phyloP scores from a whole-genome alignment of 2,329 filamentous ascomycete species.

The Pyrenophora teres region DNA sequence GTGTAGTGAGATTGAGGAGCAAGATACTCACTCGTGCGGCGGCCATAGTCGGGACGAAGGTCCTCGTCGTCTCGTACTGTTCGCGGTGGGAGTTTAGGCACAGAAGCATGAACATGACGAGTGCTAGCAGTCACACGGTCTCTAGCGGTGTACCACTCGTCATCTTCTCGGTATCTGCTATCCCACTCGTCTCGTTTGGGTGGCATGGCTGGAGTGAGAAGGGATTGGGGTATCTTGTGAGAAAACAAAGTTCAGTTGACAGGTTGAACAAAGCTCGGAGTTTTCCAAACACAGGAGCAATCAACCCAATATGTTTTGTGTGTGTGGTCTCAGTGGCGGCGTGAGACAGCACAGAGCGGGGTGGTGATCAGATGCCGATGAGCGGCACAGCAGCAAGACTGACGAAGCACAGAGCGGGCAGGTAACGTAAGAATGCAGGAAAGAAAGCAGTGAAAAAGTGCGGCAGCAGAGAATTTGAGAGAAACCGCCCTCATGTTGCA shows the following conservation, averaged over 20 bases:
- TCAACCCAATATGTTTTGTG: conserved; percentile 6
- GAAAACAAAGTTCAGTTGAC: neutral
- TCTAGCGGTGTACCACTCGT: conserved; percentile 35
- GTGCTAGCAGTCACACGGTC: conserved; percentile 30
- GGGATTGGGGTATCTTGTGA: neutral
- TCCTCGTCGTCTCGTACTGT: conserved; percentile 23
- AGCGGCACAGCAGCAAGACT: conserved; percentile 30
- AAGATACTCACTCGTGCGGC: conserved; percentile 39
- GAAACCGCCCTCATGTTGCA: conserved; percentile 17
- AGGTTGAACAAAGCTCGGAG: conserved; percentile 11
- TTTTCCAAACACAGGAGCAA: conserved; percentile 13
- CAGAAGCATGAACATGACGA: conserved; percentile 36
- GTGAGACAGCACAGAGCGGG: conserved; percentile 23
- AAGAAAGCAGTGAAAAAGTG: conserved; percentile 20
- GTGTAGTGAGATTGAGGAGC: conserved; percentile 35
- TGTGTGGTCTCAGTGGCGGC: conserved; percentile 17
- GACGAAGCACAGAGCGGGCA: conserved; percentile 24
- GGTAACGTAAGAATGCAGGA: conserved; percentile 19
- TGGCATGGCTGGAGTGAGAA: conserved; percentile 20
- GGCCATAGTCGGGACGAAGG: conserved; percentile 25
- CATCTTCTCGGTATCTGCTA: conserved; percentile 32
- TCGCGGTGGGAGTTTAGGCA: conserved; percentile 20
- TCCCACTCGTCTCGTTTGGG: conserved; percentile 34
- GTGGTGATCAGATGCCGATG: conserved; percentile 18
- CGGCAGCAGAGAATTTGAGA: conserved; percentile 27